These are phyloP conservation scores for Xylaria sp. DNA, from an alignment of 2,329 filamentous ascomycete genomes.

Conservation along the genomic window DNA sequence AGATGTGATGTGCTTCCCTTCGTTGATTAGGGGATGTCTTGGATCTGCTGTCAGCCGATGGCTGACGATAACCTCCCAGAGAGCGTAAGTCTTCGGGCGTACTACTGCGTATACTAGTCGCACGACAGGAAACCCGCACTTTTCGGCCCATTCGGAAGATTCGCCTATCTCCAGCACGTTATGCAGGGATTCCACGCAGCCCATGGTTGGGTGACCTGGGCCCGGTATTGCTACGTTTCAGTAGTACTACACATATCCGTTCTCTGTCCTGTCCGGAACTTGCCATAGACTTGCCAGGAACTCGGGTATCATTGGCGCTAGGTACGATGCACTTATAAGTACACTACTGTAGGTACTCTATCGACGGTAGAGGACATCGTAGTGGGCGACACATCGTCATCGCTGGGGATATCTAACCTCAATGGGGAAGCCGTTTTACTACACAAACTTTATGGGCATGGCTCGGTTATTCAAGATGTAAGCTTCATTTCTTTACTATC, in stretches of 20 bases:
- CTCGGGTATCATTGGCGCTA: slow-evolving; percentile 21
- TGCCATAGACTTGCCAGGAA: slow-evolving; percentile 33
- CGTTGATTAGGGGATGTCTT: slow-evolving; percentile 6
- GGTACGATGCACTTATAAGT: neutral
- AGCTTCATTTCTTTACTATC: slow-evolving; percentile 1
- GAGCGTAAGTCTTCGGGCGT: neutral
- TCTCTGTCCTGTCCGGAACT: slow-evolving; percentile 12
- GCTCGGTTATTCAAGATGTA: slow-evolving; percentile 6
- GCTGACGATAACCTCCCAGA: neutral
- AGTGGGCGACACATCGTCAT: slow-evolving; percentile 20
- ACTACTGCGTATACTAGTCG: neutral
- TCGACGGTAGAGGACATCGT: slow-evolving; percentile 4
- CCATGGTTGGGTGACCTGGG: slow-evolving; percentile 21
- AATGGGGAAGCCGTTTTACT: slow-evolving; percentile 19
- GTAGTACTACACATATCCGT: slow-evolving; percentile 21
- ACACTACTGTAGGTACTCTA: neutral
- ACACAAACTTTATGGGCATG: slow-evolving; percentile 15
- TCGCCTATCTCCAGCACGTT: slow-evolving; percentile 38
- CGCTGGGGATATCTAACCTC: slow-evolving; percentile 17
- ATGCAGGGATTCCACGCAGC: slow-evolving; percentile 32
- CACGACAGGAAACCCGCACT: slow-evolving; percentile 11
- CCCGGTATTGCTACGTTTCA: slow-evolving; percentile 32
- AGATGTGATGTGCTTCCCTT: neutral
- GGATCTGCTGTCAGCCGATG: neutral
- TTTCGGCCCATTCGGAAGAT: slow-evolving; percentile 37